These are phyloP conservation scores for Choanephora cucurbitarum DNA, from an alignment of 371 early-diverging fungal genomes.

Conservation along the genomic window DNA sequence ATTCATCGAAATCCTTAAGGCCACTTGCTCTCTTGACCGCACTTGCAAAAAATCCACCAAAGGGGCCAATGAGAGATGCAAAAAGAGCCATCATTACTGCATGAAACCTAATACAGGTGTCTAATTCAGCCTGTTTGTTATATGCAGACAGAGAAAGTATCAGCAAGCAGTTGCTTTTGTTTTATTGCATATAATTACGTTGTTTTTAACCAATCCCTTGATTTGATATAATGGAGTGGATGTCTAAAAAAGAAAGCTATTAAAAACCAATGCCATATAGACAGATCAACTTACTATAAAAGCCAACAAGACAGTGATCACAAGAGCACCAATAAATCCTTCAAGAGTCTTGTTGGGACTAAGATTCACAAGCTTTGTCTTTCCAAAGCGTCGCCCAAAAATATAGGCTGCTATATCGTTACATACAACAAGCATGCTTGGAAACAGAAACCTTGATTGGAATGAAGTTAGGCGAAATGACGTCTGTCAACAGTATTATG, in stretches of 20 bases:
- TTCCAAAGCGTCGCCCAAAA: conserved; percentile 24
- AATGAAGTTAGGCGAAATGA: background rate
- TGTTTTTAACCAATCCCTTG: background rate
- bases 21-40: conserved; percentile 29
- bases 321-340: conserved; percentile 32
- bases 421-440: conserved; percentile 24
- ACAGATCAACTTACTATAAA: conserved; percentile 11
- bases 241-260: background rate
- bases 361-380: conserved; percentile 9
- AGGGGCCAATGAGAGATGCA: conserved; percentile 29
- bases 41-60: conserved; percentile 35
- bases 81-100: conserved; percentile 19
- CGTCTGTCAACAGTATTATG: background rate
- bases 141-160: too few relatives aligned
- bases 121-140: background rate
- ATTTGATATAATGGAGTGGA: background rate
- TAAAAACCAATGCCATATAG: background rate
- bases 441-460: conserved; percentile 30
- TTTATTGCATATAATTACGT: background rate
- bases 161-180: background rate
- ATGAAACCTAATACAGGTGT: conserved; percentile 14
- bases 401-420: conserved; percentile 38
- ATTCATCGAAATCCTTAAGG: conserved; percentile 33
- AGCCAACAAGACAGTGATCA: conserved; percentile 22
- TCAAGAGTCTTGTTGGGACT: conserved; percentile 40